These are phyloP conservation scores for Ceriops zippeliana DNA, from an alignment of 345 rosid genomes.

Conservation along the genomic window DNA sequence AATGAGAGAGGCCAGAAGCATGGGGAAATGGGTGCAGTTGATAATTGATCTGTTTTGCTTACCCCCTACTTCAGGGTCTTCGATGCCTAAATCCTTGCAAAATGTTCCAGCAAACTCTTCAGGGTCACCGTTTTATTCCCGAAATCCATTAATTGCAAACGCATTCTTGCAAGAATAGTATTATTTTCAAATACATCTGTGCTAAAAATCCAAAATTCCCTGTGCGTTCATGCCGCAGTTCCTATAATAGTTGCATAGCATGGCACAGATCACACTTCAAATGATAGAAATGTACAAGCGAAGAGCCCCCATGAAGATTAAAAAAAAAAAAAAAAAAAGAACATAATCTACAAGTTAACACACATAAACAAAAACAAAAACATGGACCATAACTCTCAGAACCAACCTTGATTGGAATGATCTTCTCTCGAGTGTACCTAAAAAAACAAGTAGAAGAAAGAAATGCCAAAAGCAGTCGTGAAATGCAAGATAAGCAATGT, in stretches of 20 bases:
- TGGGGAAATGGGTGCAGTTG: background rate
- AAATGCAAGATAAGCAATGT: background rate
- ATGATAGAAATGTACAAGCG: background rate
- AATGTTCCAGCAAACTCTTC: constrained; percentile 86
- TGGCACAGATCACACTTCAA: no score
- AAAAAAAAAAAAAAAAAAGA: no score
- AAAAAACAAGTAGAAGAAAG: background rate
- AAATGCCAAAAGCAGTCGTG: background rate
- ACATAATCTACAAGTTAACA: no score
- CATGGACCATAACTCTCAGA: constrained; percentile 2
- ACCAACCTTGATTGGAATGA: constrained; percentile 85
- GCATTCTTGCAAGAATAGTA: background rate
- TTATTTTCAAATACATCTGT: background rate
- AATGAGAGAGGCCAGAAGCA: no score
- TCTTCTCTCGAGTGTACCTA: constrained; percentile 88
- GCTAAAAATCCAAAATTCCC: background rate
- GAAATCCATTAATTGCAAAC: constrained; percentile 12
- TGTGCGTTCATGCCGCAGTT: no score
- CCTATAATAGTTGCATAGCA: no score
- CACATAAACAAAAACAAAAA: no score
- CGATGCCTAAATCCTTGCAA: constrained; percentile 72
- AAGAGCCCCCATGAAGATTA: no score
- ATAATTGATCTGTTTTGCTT: constrained; percentile 25
- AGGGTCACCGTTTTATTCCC: constrained; percentile 97
- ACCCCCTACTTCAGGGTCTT: constrained; percentile 93